phyloP scores from a whole-genome alignment of 2,329 filamentous ascomycete genomes.

The Fusarium algeriense region DNA sequence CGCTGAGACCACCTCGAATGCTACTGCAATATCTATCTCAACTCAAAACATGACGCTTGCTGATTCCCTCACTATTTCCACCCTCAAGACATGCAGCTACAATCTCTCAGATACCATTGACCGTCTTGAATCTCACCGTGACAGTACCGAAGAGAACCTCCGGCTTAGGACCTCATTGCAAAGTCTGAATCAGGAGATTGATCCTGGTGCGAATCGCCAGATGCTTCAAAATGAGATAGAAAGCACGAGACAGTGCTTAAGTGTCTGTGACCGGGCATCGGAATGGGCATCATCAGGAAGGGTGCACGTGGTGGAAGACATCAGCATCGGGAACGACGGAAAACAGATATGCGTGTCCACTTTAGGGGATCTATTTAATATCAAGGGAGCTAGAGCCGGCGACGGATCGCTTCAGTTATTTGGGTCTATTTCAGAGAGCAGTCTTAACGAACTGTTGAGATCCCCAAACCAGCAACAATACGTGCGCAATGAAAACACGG shows the following conservation, averaged over 20 bases:
- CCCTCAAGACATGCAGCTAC: constrained; percentile 9
- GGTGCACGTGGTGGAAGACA: constrained; percentile 39
- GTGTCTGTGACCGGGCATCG: constrained; percentile 17
- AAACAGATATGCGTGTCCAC: constrained; percentile 37
- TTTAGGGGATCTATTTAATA: constrained; percentile 33
- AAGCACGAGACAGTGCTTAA: constrained; percentile 26
- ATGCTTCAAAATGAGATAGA: constrained; percentile 14
- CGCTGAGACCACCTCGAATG: neutral
- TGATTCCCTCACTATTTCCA: constrained; percentile 19
- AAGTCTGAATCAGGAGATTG: neutral
- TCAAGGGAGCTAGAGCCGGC: constrained; percentile 25
- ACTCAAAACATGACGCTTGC: constrained; percentile 3
- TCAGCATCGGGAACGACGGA: constrained; percentile 25
- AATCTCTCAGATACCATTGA: constrained; percentile 8
- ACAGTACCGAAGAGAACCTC: neutral
- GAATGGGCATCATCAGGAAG: constrained; percentile 19
- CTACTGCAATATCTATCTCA: neutral
- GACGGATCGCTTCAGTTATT: constrained; percentile 8
- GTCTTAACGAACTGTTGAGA: constrained; percentile 5
- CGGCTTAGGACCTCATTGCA: neutral
- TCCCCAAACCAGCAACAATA: constrained; percentile 8
- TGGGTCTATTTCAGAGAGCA: constrained; percentile 11
- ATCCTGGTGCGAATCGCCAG: neutral
- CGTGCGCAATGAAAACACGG: neutral
- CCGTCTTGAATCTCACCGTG: constrained; percentile 9